Conservation (phyloP, 495 filamentous ascomycete genomes). For the Acidiella bohemica region DNA sequence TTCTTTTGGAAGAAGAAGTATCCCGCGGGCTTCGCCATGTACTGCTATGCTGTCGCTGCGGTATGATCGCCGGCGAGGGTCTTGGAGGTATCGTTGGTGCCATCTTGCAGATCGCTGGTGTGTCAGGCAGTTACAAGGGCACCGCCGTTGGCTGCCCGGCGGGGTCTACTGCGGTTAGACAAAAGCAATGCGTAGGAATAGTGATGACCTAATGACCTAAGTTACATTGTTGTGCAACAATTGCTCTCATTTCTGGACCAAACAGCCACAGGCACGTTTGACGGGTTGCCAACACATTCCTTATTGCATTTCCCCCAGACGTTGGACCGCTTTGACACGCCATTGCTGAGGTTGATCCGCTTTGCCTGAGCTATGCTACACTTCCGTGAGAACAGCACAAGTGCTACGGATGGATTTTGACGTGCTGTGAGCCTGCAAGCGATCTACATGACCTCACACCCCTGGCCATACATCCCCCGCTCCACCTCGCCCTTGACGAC, state of each 20-base stretch:
- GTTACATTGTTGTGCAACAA: too few species aligned
- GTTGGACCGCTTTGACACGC: too few species aligned
- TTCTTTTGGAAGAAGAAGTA: slow-evolving; percentile 15
- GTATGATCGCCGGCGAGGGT: slow-evolving; percentile 14
- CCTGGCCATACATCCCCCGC: slow-evolving; percentile 93
- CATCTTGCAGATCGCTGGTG: slow-evolving; percentile 4
- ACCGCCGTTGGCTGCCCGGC: slow-evolving; percentile 11
- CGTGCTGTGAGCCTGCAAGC: too few species aligned
- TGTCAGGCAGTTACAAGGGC: slow-evolving; percentile 14
- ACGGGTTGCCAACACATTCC: too few species aligned
- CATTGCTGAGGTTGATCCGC: too few species aligned
- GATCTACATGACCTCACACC: slow-evolving; percentile 65
- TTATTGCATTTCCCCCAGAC: too few species aligned
- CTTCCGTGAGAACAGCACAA: too few species aligned
- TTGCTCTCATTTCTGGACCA: too few species aligned
- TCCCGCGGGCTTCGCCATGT: slow-evolving; percentile 12
- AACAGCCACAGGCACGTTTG: too few species aligned
- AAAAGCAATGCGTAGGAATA: background rate
- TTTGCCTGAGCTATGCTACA: too few species aligned
- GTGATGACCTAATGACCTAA: background rate
- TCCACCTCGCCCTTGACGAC: slow-evolving; percentile 75
- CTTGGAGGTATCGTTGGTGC: slow-evolving; percentile 15
- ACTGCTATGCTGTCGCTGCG: slow-evolving; percentile 4
- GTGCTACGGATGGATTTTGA: too few species aligned
- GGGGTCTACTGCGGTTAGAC: slow-evolving; percentile 8